A percentile compares a stretch with the other conserved stretches of the same genome.
phyloP scores from a whole-genome alignment of 805 yeast species.

The Ogataea nakhonphanomensis region DNA sequence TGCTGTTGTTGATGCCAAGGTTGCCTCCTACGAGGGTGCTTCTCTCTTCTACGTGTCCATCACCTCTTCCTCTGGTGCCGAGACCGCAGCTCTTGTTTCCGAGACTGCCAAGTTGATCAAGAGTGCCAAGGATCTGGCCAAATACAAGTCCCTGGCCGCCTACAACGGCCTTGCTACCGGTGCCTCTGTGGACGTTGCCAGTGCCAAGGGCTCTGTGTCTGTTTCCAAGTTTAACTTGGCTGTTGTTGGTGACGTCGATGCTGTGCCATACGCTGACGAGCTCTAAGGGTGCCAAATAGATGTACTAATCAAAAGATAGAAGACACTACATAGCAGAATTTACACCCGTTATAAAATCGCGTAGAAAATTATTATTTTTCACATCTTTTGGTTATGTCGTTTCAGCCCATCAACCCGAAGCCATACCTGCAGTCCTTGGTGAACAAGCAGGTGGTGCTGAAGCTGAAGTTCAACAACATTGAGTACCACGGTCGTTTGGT shows the following conservation, averaged over 20 bases:
- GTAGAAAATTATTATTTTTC: conserved; percentile 1
- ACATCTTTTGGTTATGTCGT: conserved; percentile 30
- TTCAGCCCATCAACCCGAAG: conserved; percentile 78
- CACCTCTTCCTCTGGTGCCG: conserved; percentile 53
- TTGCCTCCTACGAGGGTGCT: conserved; percentile 70
- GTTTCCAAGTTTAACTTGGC: conserved; percentile 69
- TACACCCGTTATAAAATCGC: conserved; percentile 7
- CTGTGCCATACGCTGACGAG: conserved; percentile 87
- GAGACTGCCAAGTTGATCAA: conserved; percentile 51
- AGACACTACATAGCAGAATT: conserved; percentile 11
- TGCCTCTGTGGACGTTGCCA: conserved; percentile 35
- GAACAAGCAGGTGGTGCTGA: conserved; percentile 67
- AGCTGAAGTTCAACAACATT: conserved; percentile 86
- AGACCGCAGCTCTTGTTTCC: conserved; percentile 59
- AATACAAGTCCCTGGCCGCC: conserved; percentile 54
- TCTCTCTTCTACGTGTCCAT: conserved; percentile 75
- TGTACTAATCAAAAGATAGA: conserved; percentile 14
- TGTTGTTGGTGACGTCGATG: conserved; percentile 84
- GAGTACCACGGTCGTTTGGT: conserved; percentile 78
- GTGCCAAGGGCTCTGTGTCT: conserved; percentile 36
- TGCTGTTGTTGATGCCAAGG: conserved; percentile 46
- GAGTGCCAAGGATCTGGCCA: conserved; percentile 53
- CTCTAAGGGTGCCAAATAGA: conserved; percentile 44
- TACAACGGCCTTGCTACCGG: conserved; percentile 42
- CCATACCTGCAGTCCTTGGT: conserved; percentile 80